A percentile compares a stretch with the other conserved stretches of the same genome.
These are phyloP conservation scores for Eimeria acervulina DNA, from an alignment of 169 alveolate genomes.

Conservation along the genomic window DNA sequence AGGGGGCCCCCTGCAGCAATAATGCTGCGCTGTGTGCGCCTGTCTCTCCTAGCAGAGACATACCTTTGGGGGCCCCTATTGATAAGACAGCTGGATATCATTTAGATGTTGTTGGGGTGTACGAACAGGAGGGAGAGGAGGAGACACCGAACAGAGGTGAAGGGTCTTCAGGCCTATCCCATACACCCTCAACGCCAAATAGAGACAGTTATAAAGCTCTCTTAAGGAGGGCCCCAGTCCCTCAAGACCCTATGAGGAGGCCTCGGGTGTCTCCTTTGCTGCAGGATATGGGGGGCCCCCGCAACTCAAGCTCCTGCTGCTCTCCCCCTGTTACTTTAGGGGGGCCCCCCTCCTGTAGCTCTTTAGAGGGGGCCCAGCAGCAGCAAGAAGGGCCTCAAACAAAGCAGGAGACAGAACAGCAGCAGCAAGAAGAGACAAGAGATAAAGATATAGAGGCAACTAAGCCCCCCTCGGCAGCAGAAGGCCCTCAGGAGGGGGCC, in stretches of 20 bases:
- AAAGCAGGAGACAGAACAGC: background rate
- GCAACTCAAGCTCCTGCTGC: background rate
- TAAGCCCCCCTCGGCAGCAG: background rate
- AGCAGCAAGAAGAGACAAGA: no score
- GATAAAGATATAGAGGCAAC: no score
- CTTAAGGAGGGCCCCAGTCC: background rate
- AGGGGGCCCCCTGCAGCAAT: background rate
- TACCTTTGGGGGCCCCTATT: conserved; percentile 25
- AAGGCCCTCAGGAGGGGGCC: background rate
- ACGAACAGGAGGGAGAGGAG: conserved; percentile 11
- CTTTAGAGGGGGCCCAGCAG: background rate
- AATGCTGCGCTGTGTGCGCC: background rate
- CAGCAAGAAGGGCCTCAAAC: background rate
- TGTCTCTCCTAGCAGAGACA: background rate
- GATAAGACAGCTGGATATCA: background rate
- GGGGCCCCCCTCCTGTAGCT: background rate
- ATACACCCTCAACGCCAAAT: background rate
- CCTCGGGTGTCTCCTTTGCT: conserved; percentile 1
- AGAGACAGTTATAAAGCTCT: background rate
- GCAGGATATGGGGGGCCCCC: conserved; percentile 47
- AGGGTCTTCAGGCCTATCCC: background rate
- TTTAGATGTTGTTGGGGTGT: background rate
- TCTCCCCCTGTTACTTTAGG: background rate
- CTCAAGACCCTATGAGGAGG: conserved; percentile 47
- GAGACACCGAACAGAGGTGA: background rate